phyloP scores from a whole-genome alignment of 805 yeast genomes.

The Myxozyma udenii region DNA sequence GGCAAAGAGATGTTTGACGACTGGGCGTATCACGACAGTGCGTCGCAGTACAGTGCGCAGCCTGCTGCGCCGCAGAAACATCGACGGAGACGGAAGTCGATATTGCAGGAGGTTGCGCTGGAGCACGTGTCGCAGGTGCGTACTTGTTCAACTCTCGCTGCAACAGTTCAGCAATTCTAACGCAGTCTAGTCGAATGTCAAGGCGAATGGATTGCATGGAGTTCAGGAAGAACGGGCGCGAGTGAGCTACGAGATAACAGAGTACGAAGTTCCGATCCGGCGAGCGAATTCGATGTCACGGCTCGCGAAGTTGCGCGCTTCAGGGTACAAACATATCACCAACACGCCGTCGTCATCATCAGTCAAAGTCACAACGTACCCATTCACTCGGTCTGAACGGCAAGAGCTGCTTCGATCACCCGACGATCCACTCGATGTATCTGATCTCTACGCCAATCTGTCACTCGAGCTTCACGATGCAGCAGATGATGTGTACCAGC shows the following conservation, averaged over 20 bases:
- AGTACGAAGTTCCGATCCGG: constrained; percentile 23
- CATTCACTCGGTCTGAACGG: constrained; percentile 17
- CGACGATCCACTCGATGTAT: constrained; percentile 10
- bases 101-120: constrained; percentile 25
- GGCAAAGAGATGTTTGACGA: constrained; percentile 29
- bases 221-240: constrained; percentile 18
- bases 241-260: constrained; percentile 18
- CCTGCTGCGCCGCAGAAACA: constrained; percentile 21
- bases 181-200: background rate
- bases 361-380: constrained; percentile 9
- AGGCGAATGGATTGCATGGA: constrained; percentile 5
- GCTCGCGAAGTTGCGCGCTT: constrained; percentile 2
- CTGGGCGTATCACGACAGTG: constrained; percentile 30
- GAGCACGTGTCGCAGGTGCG: constrained; percentile 26
- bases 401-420: background rate
- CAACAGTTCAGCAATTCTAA: background rate
- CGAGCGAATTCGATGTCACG: constrained; percentile 23
- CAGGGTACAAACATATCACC: background rate
- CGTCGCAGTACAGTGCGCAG: constrained; percentile 28
- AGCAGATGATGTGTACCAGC: constrained; percentile 9
- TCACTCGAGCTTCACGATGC: constrained; percentile 21
- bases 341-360: background rate
- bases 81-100: constrained; percentile 27
- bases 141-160: background rate
- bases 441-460: constrained; percentile 17